Percentiles rank a stretch among this genome's conserved stretches.
These are phyloP conservation scores for Endocarpon pusillum DNA, from an alignment of 495 filamentous ascomycete species.

Conservation along the genomic window DNA sequence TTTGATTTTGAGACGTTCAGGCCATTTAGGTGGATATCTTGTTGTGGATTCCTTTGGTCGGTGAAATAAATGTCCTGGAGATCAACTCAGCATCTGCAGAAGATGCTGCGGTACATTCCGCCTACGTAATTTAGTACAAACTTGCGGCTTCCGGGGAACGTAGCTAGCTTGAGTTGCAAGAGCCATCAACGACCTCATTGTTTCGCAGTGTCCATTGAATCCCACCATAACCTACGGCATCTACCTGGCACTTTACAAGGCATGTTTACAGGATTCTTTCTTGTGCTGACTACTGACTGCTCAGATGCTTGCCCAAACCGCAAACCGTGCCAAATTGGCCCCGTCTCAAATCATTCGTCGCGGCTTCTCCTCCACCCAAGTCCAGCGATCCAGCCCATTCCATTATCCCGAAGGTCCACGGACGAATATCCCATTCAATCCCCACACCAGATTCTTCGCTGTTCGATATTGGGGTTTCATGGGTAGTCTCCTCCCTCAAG, in stretches of 20 bases:
- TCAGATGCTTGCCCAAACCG: conserved; percentile 76
- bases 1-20: conserved; percentile 7
- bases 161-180: neutral
- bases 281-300: conserved; percentile 2
- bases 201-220: neutral
- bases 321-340: conserved; percentile 48
- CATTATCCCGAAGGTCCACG: conserved; percentile 96
- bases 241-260: neutral
- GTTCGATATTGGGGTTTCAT: conserved; percentile 69
- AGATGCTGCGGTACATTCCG: too few species aligned
- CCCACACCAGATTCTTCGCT: conserved; percentile 67
- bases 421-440: conserved; percentile 92
- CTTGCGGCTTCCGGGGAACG: neutral
- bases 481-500: conserved; percentile 28
- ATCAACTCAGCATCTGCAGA: too few species aligned
- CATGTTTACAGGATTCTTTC: neutral
- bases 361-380: conserved; percentile 80
- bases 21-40: neutral
- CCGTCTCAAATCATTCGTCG: conserved; percentile 62
- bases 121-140: neutral
- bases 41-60: neutral
- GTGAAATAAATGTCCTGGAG: neutral
- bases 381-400: conserved; percentile 76
- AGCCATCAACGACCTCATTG: neutral
- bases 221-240: neutral